These are phyloP conservation scores for Acacia melanoxylon DNA, from an alignment of 306 rosid genomes.

Conservation along the genomic window DNA sequence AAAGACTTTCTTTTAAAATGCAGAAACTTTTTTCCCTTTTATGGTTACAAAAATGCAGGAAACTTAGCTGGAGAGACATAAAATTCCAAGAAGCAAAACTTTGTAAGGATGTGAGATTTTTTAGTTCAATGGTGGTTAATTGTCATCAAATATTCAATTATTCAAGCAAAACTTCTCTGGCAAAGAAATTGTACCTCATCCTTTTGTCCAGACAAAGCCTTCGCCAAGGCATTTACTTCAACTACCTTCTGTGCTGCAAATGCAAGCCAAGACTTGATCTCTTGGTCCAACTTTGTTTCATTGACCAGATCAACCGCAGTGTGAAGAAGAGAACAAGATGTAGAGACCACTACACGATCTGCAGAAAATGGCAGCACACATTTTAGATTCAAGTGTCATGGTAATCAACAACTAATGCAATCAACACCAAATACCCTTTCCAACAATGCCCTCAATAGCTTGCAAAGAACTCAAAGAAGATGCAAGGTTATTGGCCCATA, in stretches of 20 bases:
- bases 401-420: neutral
- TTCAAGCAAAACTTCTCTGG: neutral
- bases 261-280: constrained; percentile 87
- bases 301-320: constrained; percentile 87
- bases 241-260: constrained; percentile 85
- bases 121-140: neutral
- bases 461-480: constrained; percentile 60
- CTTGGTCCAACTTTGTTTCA: constrained; percentile 73
- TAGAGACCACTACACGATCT: constrained; percentile 77
- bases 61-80: neutral
- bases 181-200: constrained; percentile 47
- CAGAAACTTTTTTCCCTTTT: neutral
- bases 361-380: constrained; percentile 18
- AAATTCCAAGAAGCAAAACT: neutral
- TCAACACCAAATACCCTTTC: constrained; percentile 54
- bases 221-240: constrained; percentile 85
- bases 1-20: neutral
- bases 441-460: constrained; percentile 61
- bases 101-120: neutral
- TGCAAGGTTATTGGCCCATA: constrained; percentile 82
- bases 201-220: constrained; percentile 67
- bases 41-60: neutral
- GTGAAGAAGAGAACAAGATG: constrained; percentile 91
- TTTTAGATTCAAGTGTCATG: constrained; percentile 25
- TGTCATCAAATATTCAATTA: neutral